These are phyloP conservation scores for Leccinum pachyderme DNA, from an alignment of 1,284 basidiomycete species.

Conservation along the genomic window DNA sequence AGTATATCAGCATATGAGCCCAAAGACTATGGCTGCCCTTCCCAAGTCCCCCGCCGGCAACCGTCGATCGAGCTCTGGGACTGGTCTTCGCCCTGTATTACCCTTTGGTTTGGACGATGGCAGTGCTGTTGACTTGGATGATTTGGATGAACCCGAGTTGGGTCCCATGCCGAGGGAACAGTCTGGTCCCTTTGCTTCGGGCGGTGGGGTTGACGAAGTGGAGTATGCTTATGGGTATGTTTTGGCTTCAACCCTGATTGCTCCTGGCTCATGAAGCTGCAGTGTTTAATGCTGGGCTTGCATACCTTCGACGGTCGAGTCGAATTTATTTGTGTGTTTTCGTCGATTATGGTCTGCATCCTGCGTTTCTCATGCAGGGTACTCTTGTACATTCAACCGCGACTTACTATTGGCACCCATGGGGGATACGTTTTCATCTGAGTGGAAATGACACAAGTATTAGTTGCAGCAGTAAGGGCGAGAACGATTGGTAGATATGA, in stretches of 20 bases:
- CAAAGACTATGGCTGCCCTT: slow-evolving; percentile 86
- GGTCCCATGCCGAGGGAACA: slow-evolving; percentile 77
- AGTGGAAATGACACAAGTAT: not conserved
- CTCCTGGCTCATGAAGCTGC: slow-evolving; percentile 14
- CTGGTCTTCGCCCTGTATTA: slow-evolving; percentile 77
- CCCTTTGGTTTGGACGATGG: slow-evolving; percentile 76
- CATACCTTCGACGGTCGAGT: not conserved
- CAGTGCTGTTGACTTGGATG: slow-evolving; percentile 60
- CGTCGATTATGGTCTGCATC: not conserved
- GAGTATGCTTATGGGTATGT: slow-evolving; percentile 83
- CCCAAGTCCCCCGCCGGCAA: slow-evolving; percentile 82
- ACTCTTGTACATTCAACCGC: not conserved
- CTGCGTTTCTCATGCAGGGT: not conserved
- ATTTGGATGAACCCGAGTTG: slow-evolving; percentile 61
- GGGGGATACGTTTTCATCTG: not conserved
- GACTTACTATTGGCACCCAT: not conserved
- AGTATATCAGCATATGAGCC: slow-evolving; percentile 81
- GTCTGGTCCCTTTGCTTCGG: slow-evolving; percentile 68
- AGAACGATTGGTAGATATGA: not conserved
- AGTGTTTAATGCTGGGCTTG: slow-evolving; percentile 24
- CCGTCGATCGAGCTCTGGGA: slow-evolving; percentile 76
- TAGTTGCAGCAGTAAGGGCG: not conserved
- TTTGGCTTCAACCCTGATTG: not conserved
- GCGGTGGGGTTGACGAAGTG: slow-evolving; percentile 82
- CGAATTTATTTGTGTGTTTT: not conserved